Base-by-base conservation (phyloP, 2,329 filamentous ascomycete genomes). In the Fusarium continuum region DNA sequence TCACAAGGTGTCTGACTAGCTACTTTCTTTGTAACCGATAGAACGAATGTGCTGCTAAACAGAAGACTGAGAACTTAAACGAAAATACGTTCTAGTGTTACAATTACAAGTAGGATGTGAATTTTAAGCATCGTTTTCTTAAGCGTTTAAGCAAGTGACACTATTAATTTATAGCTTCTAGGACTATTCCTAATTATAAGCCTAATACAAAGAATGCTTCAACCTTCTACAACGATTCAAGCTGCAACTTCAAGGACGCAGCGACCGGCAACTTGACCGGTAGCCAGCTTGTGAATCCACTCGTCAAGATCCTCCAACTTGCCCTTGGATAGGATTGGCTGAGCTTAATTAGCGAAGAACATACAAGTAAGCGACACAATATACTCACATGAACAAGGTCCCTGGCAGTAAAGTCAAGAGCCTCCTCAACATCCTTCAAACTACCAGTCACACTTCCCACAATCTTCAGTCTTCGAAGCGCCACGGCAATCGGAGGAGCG, bases 231-330 rank as follows among this genome's bases (percentile, higher is more conserved):
- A n/a, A n/a, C n/a, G n/a, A 16, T 7, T 32, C 20, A 59, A 28
- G 46, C 45, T 5, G 68, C 26, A 10, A 71, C 61, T 8, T 71
- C 23, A 2, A 71, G 23, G 0, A 71, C 69, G 2, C 52, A 69
- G 6, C 69, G 67, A 3, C 69, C 69, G 10, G 67, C 69, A 10
- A 71, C 39, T 17, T 68, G 52, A 1, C 69, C 69, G 6, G 55
- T 49, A 2, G 46, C 59, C 38, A 71, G n/a, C 35, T 69, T 71
- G 2, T 68, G 20, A 6, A 71, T 25, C 56, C 64, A 71, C 1
- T 53, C 34, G 28, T 71, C 64, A 16, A 71, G 48, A 14, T 71
- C 67, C 14, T 69, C 69, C 5, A 71, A 55, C 25, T 71, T 71
- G 0, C 69, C 69, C 17, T 67, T 71, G 1, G 58, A 44, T 0